Evolutionary conservation across 345 rosid species (phyloP), one percentile per base, ranked within the genome.

Genomic region (Dimocarpus longan): DNA sequence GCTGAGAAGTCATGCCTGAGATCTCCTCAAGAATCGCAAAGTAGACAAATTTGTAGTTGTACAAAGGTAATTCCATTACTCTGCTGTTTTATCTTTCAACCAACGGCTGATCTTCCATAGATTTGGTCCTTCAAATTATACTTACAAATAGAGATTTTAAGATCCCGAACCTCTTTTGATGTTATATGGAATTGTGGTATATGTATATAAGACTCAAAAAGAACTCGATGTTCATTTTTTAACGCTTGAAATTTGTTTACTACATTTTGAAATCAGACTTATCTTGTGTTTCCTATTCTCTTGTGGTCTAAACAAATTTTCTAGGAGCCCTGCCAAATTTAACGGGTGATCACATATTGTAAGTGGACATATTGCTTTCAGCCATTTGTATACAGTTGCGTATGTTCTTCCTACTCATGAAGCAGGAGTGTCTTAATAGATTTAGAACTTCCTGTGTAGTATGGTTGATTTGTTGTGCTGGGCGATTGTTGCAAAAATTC

Each of bases 11-110:
- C 94, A 28, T 87, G 91, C 84, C 81, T 87, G 82, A 92, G 92
- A 85, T 93, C 95, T 88, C 90, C 93, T 52, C 94, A 87, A 76
- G 98, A 94, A 88, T 84, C 80, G 22, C 99, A 93, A 71, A 92
- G 98, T 87, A 93, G 92, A 84, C 98, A 92, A 82, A 88, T 90
- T 68, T 92, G 99, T 74, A 93, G 95, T 85, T 97, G 99, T 88
- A 97, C 95, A 52, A 97, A 97, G 95, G 98, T 97, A 59, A 62
- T 71, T 77, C 67, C 15, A n/a, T 62, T 6, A 70, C 8, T 32
- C 28, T 70, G 37, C 16, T 52, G 21, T 62, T 43, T 24, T 7
- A 19, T 5, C 32, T 24, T 10, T 21, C 62, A 32, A 28, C 40
- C 62, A 11, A 8, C 74, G 65, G 48, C 48, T 43, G 15, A 18